Conservation (phyloP, 2,329 filamentous ascomycete species). For the Ascochyta clinopodiicola region DNA sequence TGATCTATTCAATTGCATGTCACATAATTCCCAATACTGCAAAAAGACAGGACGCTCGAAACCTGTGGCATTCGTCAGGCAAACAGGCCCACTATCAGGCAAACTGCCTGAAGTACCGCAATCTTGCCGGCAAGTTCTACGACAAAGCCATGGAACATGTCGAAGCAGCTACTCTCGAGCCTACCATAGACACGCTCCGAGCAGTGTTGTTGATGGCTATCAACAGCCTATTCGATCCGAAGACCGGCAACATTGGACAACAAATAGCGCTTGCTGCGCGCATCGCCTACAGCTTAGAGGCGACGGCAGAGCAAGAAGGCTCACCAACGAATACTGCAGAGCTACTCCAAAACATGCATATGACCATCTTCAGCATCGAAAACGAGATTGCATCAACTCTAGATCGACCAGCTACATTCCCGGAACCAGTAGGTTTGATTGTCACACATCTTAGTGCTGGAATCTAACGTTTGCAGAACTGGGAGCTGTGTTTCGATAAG, state of each 20-base stretch:
- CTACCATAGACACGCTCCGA: slow-evolving; percentile 40
- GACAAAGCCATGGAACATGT: slow-evolving; percentile 41
- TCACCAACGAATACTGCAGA: slow-evolving; percentile 27
- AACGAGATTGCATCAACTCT: slow-evolving; percentile 46
- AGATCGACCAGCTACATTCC: slow-evolving; percentile 45
- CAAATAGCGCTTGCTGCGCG: slow-evolving; percentile 45
- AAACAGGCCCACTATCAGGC: slow-evolving; percentile 39
- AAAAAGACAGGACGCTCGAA: slow-evolving; percentile 27
- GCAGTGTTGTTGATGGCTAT: slow-evolving; percentile 44
- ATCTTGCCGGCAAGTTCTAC: slow-evolving; percentile 36
- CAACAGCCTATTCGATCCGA: slow-evolving; percentile 46
- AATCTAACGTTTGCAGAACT: slow-evolving; percentile 30
- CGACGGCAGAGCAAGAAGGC: slow-evolving; percentile 36
- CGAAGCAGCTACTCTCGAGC: slow-evolving; percentile 41
- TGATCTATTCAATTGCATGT: slow-evolving; percentile 47
- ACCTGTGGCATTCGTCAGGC: slow-evolving; percentile 32
- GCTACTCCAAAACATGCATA: slow-evolving; percentile 41
- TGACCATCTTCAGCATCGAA: slow-evolving; percentile 45
- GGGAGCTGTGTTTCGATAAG: slow-evolving; percentile 37
- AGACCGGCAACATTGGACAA: slow-evolving; percentile 45
- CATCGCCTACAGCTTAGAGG: slow-evolving; percentile 41
- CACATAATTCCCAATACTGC: slow-evolving; percentile 38
- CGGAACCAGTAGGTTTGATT: slow-evolving; percentile 37
- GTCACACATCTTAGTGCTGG: no score
- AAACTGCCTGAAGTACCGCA: slow-evolving; percentile 40